A percentile compares a stretch with the other conserved stretches of the same genome.
Conservation (phyloP, 2,329 filamentous ascomycete species). For the Neopestalotiopsis clavispora region DNA sequence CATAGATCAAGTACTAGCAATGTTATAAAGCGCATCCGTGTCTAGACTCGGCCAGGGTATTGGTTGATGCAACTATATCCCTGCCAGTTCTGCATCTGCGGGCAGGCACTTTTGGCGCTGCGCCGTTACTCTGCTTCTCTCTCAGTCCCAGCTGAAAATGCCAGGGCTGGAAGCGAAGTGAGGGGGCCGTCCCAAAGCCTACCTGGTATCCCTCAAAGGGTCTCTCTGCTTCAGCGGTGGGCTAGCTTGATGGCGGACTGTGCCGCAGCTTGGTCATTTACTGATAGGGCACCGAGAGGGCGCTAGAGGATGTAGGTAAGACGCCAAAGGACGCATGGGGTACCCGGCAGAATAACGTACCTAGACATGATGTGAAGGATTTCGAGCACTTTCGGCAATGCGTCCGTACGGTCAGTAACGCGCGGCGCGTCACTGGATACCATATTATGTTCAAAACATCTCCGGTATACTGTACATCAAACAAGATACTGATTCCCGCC, state of each 20-base stretch:
- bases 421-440: no score
- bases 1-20: not conserved
- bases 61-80: not conserved
- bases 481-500: not conserved
- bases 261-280: not conserved
- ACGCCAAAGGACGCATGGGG: not conserved
- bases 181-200: not conserved
- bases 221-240: not conserved
- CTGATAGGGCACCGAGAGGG: not conserved
- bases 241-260: not conserved
- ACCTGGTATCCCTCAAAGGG: not conserved
- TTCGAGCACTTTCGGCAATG: no score
- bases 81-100: not conserved
- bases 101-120: not conserved
- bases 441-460: not conserved
- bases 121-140: not conserved
- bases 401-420: no score
- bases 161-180: not conserved
- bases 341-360: not conserved
- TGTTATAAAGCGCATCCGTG: not conserved
- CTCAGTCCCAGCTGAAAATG: not conserved
- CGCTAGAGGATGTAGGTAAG: not conserved
- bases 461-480: not conserved
- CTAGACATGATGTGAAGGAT: no score
- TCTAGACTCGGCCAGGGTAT: not conserved